Percentiles rank a stretch among this genome's conserved stretches.
phyloP scores from a whole-genome alignment of 176 grass and related monocot genomes.

The Raddia guianensis region DNA sequence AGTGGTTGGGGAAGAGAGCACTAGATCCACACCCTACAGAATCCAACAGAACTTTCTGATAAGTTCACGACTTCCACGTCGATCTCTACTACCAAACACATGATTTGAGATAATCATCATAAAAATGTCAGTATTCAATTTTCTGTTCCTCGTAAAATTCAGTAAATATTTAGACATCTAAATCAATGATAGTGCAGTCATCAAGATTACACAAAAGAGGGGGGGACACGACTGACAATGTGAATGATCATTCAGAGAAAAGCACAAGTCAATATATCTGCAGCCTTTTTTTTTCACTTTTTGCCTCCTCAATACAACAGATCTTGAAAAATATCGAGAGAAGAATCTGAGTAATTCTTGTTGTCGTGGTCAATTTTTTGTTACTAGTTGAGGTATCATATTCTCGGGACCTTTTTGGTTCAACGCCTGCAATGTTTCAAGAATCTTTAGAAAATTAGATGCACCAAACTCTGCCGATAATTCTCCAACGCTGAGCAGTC shows the following conservation, averaged over 20 bases:
- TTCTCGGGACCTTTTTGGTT: slow-evolving; percentile 2
- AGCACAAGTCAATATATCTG: neutral
- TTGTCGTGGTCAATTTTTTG: slow-evolving; percentile 8
- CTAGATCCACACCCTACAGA: too few relatives aligned
- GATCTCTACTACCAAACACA: neutral
- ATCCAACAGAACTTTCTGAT: too few relatives aligned
- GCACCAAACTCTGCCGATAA: slow-evolving; percentile 31
- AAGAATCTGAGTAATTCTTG: neutral
- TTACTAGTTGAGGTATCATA: slow-evolving; percentile 1
- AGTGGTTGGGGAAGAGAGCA: too few relatives aligned
- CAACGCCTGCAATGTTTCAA: neutral
- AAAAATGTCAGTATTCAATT: neutral
- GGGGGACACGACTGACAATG: neutral
- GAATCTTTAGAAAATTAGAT: neutral
- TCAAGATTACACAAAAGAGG: neutral
- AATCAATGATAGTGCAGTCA: neutral
- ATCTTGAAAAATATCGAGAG: neutral
- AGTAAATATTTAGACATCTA: neutral
- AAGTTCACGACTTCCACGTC: slow-evolving; percentile 5
- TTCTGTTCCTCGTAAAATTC: neutral
- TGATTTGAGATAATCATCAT: neutral
- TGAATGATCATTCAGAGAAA: neutral
- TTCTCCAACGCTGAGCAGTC: slow-evolving; percentile 38
- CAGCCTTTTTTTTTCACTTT: neutral
- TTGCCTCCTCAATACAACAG: neutral